Percentiles rank a stretch among this genome's conserved stretches.
Conservation (phyloP, 306 rosid genomes). For the Citrullus mucosospermus region DNA sequence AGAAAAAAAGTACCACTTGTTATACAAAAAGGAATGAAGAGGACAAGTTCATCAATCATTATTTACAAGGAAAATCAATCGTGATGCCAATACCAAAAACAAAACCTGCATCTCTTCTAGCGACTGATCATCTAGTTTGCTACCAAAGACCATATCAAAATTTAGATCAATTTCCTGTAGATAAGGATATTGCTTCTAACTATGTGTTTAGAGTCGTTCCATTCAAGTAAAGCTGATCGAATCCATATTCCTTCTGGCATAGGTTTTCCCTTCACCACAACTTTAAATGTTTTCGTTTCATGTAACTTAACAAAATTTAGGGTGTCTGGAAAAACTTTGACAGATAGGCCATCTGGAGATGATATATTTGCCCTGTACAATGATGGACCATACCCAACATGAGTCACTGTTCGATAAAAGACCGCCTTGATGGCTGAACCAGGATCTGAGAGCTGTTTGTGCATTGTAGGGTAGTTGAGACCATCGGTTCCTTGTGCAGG, state of each 20-base stretch:
- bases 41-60: background rate
- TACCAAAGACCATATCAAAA: background rate
- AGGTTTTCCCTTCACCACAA: constrained; percentile 37
- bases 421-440: constrained; percentile 28
- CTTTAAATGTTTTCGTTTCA: constrained; percentile 42
- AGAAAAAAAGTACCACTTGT: background rate
- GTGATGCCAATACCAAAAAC: background rate
- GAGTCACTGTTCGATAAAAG: constrained; percentile 45
- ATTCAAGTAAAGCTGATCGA: constrained; percentile 40
- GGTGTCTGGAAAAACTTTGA: constrained; percentile 40
- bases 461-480: constrained; percentile 78
- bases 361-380: constrained; percentile 49
- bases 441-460: constrained; percentile 15
- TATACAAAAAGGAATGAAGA: background rate
- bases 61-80: background rate
- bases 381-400: constrained; percentile 42
- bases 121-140: background rate
- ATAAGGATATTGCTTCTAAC: constrained; percentile 54
- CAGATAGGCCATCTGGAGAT: constrained; percentile 26
- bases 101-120: background rate
- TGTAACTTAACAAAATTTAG: constrained; percentile 25
- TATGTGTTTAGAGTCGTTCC: constrained; percentile 45
- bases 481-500: constrained; percentile 50
- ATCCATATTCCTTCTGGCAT: constrained; percentile 4
- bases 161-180: background rate